Evolutionary conservation across 2,329 filamentous ascomycete species (phyloP), one percentile per base, ranked within the genome.

Genomic region (Penicillium capsulatum): DNA sequence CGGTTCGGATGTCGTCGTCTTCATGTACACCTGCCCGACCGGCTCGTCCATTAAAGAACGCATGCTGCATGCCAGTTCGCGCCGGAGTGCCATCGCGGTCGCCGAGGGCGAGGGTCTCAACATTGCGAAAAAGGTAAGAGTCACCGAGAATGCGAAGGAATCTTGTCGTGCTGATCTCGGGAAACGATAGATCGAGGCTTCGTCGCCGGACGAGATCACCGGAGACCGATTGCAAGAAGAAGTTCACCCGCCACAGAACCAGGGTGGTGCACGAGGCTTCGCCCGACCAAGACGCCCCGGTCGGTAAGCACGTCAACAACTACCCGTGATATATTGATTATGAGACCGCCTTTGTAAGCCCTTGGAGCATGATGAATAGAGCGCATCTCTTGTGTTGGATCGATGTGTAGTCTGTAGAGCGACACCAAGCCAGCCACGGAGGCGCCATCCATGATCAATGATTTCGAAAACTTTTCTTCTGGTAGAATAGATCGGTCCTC

Each of bases 401-500:
- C 19, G 19, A 22, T 9, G 9, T 22, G 5, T 22, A 22, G 19
- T 9, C 39, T 27, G 27, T 14, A 33, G 24, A 11, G 11, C 38
- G 17, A 31, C 35, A 38, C 38, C 42, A 42, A 40, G 31, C 31
- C 35, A 42, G 31, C 26, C 36, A 40, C 16, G 30, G 31, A 26
- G 17, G 24, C 28, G 24, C 19, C 45, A 34, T 17, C 32, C 29
- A n/a, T 7, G 33, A 54, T 63, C 61, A 66, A 54, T 67, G 61
- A 66, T 67, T 67, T 40, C 64, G 59, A 58, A 67, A 67, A 63
- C 63, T 67, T 72, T 86, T 86, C 67, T 86, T 85, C 68, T 84
- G 80, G 64, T 84, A 81, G 54, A 82, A 80, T 69, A 97, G 76
- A 77, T 98, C 92, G 60, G 92, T 98, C 70, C 92, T 81, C 43